Evolutionary conservation across 2,329 filamentous ascomycete species (phyloP).

Genomic region (Colletotrichum aenigma): DNA sequence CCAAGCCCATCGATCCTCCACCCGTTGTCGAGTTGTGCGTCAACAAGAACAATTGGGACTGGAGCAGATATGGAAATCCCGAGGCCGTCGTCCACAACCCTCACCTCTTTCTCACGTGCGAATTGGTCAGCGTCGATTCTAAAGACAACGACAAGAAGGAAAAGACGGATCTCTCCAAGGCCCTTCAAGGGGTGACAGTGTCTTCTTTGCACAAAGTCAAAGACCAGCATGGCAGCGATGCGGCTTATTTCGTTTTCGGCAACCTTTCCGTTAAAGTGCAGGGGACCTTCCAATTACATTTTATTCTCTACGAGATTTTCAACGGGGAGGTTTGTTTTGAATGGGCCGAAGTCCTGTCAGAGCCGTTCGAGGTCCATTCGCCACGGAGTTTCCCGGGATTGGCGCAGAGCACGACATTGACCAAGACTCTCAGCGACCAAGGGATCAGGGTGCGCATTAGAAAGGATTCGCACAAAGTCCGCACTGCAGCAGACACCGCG

Average conservation of each 20-base stretch:
- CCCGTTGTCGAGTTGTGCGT: slow-evolving; percentile 77
- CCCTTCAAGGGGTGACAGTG: slow-evolving; percentile 72
- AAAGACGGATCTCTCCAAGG: slow-evolving; percentile 41
- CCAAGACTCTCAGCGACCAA: slow-evolving; percentile 84
- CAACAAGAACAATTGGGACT: slow-evolving; percentile 47
- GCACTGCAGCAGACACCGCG: slow-evolving; percentile 48
- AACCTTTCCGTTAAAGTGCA: slow-evolving; percentile 81
- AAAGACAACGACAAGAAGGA: slow-evolving; percentile 27
- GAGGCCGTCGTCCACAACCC: slow-evolving; percentile 38
- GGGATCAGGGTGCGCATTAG: slow-evolving; percentile 82
- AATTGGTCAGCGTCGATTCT: slow-evolving; percentile 43
- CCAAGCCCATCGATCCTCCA: slow-evolving; percentile 88
- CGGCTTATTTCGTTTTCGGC: slow-evolving; percentile 89
- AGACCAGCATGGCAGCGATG: slow-evolving; percentile 77
- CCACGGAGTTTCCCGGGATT: slow-evolving; percentile 79
- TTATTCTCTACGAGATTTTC: slow-evolving; percentile 71
- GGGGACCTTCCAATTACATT: slow-evolving; percentile 75
- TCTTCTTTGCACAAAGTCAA: slow-evolving; percentile 85
- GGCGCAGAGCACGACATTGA: slow-evolving; percentile 78
- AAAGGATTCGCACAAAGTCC: slow-evolving; percentile 72
- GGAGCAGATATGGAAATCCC: slow-evolving; percentile 37
- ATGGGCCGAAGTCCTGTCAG: slow-evolving; percentile 54
- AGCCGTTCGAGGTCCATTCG: slow-evolving; percentile 69
- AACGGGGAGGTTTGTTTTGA: slow-evolving; percentile 24
- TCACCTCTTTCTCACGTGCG: slow-evolving; percentile 53